phyloP scores from a whole-genome alignment of 805 yeast genomes.

The Starmerella stellata region DNA sequence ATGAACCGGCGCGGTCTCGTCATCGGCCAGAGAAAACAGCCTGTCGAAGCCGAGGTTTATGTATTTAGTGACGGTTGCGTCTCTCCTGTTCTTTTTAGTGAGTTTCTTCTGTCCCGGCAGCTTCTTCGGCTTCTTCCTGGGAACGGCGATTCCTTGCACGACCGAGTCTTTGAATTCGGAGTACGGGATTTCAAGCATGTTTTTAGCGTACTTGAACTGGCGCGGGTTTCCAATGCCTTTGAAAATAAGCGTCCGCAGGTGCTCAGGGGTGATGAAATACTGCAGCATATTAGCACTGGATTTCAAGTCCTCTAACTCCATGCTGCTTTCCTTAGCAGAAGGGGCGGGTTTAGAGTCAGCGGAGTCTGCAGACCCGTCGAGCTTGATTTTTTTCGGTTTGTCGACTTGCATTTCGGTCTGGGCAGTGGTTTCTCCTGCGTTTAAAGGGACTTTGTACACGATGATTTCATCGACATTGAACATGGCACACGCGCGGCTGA shows the following conservation, averaged over 20 bases:
- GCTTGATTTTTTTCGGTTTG: slow-evolving; percentile 22
- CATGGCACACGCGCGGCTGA: slow-evolving; percentile 55
- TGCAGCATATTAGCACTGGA: slow-evolving; percentile 45
- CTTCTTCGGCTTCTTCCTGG: slow-evolving; percentile 26
- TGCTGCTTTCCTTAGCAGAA: neutral
- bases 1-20: slow-evolving; percentile 46
- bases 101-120: slow-evolving; percentile 28
- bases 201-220: slow-evolving; percentile 34
- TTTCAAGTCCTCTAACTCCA: slow-evolving; percentile 4
- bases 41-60: slow-evolving; percentile 56
- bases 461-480: slow-evolving; percentile 61
- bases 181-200: slow-evolving; percentile 51
- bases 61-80: slow-evolving; percentile 43
- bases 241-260: slow-evolving; percentile 50
- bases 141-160: slow-evolving; percentile 37
- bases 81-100: slow-evolving; percentile 34
- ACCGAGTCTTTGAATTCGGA: slow-evolving; percentile 32
- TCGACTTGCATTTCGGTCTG: slow-evolving; percentile 16
- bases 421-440: slow-evolving; percentile 9
- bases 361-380: slow-evolving; percentile 14
- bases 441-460: slow-evolving; percentile 36
- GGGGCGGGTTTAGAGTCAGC: slow-evolving; percentile 10
- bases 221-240: slow-evolving; percentile 17
- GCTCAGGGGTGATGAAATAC: slow-evolving; percentile 70
- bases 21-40: slow-evolving; percentile 34